These are phyloP conservation scores for Trichoderma sp. DNA, from an alignment of 2,329 filamentous ascomycete genomes.

Conservation along the genomic window DNA sequence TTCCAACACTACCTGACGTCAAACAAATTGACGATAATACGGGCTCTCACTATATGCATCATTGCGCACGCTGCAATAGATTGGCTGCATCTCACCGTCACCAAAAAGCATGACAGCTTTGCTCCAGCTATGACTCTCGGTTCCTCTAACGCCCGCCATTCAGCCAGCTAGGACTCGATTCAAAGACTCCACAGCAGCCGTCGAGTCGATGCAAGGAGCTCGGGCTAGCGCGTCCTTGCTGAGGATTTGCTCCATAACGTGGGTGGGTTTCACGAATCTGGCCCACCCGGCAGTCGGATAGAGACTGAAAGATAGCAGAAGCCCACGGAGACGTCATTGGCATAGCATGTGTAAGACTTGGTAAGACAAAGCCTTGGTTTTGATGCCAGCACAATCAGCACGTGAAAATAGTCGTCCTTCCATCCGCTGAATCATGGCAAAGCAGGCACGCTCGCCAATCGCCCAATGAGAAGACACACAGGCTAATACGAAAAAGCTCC, in stretches of 20 bases:
- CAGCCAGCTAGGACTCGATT: neutral
- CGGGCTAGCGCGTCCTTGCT: conserved; percentile 16
- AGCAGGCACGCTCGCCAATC: neutral
- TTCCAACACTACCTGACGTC: neutral
- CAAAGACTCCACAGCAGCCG: conserved; percentile 20
- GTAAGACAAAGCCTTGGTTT: neutral
- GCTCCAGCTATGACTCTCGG: neutral
- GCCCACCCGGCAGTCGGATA: conserved; percentile 18
- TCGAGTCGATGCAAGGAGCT: conserved; percentile 26
- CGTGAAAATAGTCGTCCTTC: neutral
- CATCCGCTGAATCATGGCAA: neutral
- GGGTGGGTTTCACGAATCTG: conserved; percentile 10
- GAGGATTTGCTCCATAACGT: conserved; percentile 13
- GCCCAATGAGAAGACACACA: neutral
- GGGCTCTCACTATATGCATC: neutral
- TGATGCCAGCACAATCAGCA: neutral
- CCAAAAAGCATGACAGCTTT: neutral
- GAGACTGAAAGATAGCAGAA: neutral
- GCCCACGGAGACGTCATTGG: conserved; percentile 20
- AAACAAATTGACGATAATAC: neutral
- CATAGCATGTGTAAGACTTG: conserved; percentile 6
- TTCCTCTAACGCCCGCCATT: conserved; percentile 12
- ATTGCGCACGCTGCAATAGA: neutral
- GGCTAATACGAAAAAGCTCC: conserved; percentile 16
- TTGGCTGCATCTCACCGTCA: neutral